A percentile compares a stretch with the other conserved stretches of the same genome.
Evolutionary conservation across 345 rosid species (phyloP).

Genomic region (Lumnitzera racemosa): DNA sequence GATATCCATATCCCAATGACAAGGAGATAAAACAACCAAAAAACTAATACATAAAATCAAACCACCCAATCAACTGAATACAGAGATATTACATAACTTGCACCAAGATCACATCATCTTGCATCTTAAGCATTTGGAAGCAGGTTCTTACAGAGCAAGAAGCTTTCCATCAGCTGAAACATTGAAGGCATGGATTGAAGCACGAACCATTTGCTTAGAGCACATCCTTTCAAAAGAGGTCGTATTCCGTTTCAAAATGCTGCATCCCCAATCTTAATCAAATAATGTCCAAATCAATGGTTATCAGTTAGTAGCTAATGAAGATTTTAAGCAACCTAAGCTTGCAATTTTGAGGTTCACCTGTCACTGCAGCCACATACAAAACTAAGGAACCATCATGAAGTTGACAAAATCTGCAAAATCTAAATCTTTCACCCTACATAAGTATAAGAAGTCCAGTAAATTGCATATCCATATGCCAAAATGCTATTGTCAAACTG

Average conservation of each 20-base stretch:
- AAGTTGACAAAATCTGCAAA: slow-evolving; percentile 63
- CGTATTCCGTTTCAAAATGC: slow-evolving; percentile 68
- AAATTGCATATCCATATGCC: slow-evolving; percentile 8
- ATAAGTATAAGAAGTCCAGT: slow-evolving; percentile 10
- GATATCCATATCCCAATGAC: no score
- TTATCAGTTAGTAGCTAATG: not conserved
- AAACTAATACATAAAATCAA: no score
- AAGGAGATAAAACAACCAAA: no score
- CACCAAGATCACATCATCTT: not conserved
- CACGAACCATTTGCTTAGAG: slow-evolving; percentile 47
- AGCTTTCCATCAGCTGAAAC: slow-evolving; percentile 78
- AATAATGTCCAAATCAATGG: not conserved
- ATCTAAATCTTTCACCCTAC: slow-evolving; percentile 80
- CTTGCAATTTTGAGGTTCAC: slow-evolving; percentile 19
- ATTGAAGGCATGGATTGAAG: slow-evolving; percentile 56
- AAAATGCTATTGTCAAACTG: slow-evolving; percentile 2
- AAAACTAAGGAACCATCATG: slow-evolving; percentile 42
- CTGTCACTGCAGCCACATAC: slow-evolving; percentile 68
- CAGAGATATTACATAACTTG: not conserved
- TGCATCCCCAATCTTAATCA: slow-evolving; percentile 51
- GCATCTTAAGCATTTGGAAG: slow-evolving; percentile 1
- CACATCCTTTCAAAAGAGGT: slow-evolving; percentile 50
- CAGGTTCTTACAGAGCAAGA: slow-evolving; percentile 53
- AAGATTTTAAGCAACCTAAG: not conserved
- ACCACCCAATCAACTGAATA: no score